Evolutionary conservation across 2,329 filamentous ascomycete species (phyloP), one percentile per base, ranked within the genome.

Genomic region (Exutisphaerella laricina): DNA sequence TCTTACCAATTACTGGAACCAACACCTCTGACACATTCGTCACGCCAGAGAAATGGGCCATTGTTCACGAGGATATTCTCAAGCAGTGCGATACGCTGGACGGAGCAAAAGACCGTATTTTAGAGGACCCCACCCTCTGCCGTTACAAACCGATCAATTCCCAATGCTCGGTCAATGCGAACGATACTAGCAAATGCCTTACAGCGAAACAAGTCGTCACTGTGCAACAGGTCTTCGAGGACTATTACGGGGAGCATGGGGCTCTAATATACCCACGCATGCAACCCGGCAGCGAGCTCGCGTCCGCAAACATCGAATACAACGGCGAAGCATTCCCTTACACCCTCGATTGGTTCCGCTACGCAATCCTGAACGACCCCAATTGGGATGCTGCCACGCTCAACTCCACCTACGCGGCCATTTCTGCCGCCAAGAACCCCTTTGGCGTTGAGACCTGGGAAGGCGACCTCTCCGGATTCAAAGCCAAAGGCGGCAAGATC

Each of bases 71-170:
- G 4, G 67, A 70, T 21, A 59, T 71, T 12, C 45, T 75, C 20
- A 60, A 62, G 5, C 71, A 74, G 50, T 76, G 73, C 50, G 72
- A 75, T 48, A 50, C 45, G 0, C 56, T 72, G 1, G 73, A 75
- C 46, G 69, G 69, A 9, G 63, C 63, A 4, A 53, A 53, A 3
- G 73, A 75, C 49, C 68, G 68, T 3, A 66, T 73, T 39, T 56
- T 73, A 33, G 68, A 70, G 45, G 65, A 67, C 48, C 64, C 70
- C 4, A 53, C 54, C n/a, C 58, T 66, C 7, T 73, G 70, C 56
- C 48, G 63, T 13, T 71, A 70, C 53, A 58, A 62, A 21, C 65
- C 17, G 4, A 20, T 35, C 18, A 13, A n/a, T 12, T 55, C 70
- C 5, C 54, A 64, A 10, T 70, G 68, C 51, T 46, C 53, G 1